Evolutionary conservation across 2,329 filamentous ascomycete species (phyloP), one percentile per base, ranked within the genome.

Genomic region (Ophiocordyceps camponoti-rufipedis): DNA sequence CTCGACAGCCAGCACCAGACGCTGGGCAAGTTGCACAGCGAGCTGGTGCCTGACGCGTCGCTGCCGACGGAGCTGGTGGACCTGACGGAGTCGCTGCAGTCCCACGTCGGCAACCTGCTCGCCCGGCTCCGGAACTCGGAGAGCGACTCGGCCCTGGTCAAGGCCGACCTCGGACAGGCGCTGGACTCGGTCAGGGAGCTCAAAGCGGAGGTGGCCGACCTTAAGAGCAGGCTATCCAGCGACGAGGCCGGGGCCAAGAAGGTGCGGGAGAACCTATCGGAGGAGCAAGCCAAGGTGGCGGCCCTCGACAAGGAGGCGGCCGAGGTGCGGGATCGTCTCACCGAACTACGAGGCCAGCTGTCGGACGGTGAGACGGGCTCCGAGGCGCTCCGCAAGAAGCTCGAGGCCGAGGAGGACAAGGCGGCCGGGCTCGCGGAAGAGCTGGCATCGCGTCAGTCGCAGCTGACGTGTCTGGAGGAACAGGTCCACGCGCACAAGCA

Each of bases 341-440:
- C 71, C 47, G 68, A 73, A 28, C 65, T 94, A 19, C 76, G 84
- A 47, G 67, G 69, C 14, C 82, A 82, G 58, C 80, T 94, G 56
- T 77, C 82, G 1, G 82, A 88, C 51, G 87, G 85, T 14, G 85
- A 91, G 60, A 87, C 80, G 3, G 86, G 86, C 5, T 87, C 85
- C 0, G 85, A 88, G 59, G 78, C 76, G 28, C 64, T 94, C 46
- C 78, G 83, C 46, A 81, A 80, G 60, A 75, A 79, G 46, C 70
- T 93, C 4, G 76, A 80, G 40, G 82, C 85, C 47, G 81, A 87
- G 54, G 85, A 94, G 60, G 69, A 67, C 47, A 84, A 78, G 59
- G 74, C 85, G 4, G 72, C 73, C 19, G 70, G 69, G 12, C 64
- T 94, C 28, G 74, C 76, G 2, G 75, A 85, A 52, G 76, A 85